Base-by-base conservation (phyloP, 108 stramenopile genomes). In the Seminavis robusta region DNA sequence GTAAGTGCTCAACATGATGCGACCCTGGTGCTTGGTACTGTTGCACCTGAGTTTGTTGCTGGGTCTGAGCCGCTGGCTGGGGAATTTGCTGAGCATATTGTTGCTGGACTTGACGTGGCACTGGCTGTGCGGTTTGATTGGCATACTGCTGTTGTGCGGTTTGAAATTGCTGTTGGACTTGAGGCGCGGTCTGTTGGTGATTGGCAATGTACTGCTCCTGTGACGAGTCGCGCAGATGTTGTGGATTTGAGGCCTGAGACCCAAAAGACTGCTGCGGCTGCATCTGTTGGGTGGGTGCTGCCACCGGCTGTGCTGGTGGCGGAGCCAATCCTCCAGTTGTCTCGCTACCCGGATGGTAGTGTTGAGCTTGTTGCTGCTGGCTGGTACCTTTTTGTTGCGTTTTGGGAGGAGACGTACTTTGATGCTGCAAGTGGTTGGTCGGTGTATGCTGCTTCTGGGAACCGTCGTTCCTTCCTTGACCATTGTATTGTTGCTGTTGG, bases 121-220 rank as follows among this genome's bases (percentile, higher is more conserved):
- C n/a, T n/a, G n/a, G n/a, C n/a, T n/a, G n/a, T n/a, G n/a, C n/a
- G n/a, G n/a, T n/a, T n/a, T n/a, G n/a, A n/a, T n/a, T n/a, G n/a
- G n/a, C n/a, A 28, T 23, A 28, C 33, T 52, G 51, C 33, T 52
- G 26, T 30, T 50, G 49, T 3, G 1, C 49, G n/a, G n/a, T n/a
- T 28, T 50, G 49, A 3, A 31, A 30, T 50, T 50, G 49, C 49
- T 50, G 34, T 13, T 36, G 34, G 34, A 36, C 8, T 36, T 8
- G 13, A 36, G 34, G 13, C 8, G 8, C 10, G 10, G 34, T 10
- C 13, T 13, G 10, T 36, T 36, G 34, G 8, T 36, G 34, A 36
- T 13, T 36, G 8, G 34, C 34, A 36, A 36, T 13, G 13, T 36
- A 13, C 8, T 10, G 8, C 10, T 36, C 34, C 34, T 36, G 34